Evolutionary conservation across 2,329 filamentous ascomycete genomes (phyloP).

Genomic region (Dothistroma pini): DNA sequence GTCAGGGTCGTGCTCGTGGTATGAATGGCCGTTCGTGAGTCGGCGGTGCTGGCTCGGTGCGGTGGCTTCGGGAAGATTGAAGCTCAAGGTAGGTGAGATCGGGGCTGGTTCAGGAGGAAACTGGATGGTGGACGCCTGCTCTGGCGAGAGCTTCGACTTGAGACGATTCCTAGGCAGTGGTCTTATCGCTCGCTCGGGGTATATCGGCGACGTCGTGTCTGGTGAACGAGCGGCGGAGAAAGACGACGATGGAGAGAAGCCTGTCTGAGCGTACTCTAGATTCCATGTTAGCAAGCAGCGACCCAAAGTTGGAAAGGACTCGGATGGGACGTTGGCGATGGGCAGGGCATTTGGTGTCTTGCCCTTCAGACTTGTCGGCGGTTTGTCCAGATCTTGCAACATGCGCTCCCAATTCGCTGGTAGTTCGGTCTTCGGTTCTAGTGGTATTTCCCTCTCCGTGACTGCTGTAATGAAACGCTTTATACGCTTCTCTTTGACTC

Average conservation of each 20-base stretch:
- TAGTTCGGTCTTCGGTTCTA: too few species aligned
- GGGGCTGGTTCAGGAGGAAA: constrained; percentile 74
- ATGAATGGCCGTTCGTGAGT: constrained; percentile 25
- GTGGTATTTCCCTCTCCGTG: too few species aligned
- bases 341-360: not conserved
- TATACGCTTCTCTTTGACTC: too few species aligned
- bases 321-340: not conserved
- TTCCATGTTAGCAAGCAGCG: not conserved
- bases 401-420: too few species aligned
- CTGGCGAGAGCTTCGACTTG: constrained; percentile 79
- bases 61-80: constrained; percentile 24
- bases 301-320: not conserved
- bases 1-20: constrained; percentile 20
- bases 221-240: constrained; percentile 30
- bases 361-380: not conserved
- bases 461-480: too few species aligned
- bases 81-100: constrained; percentile 48
- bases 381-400: not conserved
- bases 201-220: constrained; percentile 75
- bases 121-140: constrained; percentile 75
- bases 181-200: constrained; percentile 86
- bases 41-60: constrained; percentile 20
- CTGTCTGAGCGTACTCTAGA: constrained; percentile 22
- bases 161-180: constrained; percentile 86
- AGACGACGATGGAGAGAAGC: constrained; percentile 27